These are phyloP conservation scores for Ascochyta clinopodiicola DNA, from an alignment of 2,329 filamentous ascomycete genomes.

Conservation along the genomic window DNA sequence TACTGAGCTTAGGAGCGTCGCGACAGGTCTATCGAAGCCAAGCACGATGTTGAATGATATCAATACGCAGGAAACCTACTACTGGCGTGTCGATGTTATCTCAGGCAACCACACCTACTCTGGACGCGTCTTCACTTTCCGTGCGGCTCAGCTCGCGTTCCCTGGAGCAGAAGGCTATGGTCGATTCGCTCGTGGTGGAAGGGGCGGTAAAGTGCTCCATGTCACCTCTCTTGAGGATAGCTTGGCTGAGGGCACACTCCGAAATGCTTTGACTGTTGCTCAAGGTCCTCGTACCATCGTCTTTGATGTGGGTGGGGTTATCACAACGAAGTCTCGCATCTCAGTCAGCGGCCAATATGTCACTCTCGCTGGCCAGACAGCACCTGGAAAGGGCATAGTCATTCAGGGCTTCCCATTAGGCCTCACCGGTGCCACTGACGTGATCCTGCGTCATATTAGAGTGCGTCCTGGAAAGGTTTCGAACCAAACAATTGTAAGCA, in stretches of 20 bases:
- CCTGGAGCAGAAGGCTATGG: conserved; percentile 50
- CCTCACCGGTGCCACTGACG: conserved; percentile 40
- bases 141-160: conserved; percentile 46
- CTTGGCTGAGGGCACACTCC: conserved; percentile 41
- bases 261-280: conserved; percentile 43
- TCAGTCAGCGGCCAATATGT: conserved; percentile 24
- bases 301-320: conserved; percentile 28
- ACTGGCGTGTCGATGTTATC: conserved; percentile 43
- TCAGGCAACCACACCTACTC: conserved; percentile 21
- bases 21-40: conserved; percentile 5
- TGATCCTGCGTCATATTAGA: conserved; percentile 30
- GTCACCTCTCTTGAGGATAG: conserved; percentile 48
- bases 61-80: conserved; percentile 32
- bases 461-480: conserved; percentile 42
- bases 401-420: conserved; percentile 43
- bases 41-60: conserved; percentile 13
- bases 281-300: conserved; percentile 26
- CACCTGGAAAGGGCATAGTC: conserved; percentile 27
- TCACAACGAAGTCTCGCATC: conserved; percentile 25
- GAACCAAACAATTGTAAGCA: conserved; percentile 33
- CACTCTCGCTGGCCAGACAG: conserved; percentile 27
- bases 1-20: conserved; percentile 13
- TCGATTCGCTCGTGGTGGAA: conserved; percentile 45
- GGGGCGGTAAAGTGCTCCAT: conserved; percentile 47
- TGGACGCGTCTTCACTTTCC: conserved; percentile 41